Conservation (phyloP, 371 early-diverging fungal species). For the Rhizomucor pusillus region DNA sequence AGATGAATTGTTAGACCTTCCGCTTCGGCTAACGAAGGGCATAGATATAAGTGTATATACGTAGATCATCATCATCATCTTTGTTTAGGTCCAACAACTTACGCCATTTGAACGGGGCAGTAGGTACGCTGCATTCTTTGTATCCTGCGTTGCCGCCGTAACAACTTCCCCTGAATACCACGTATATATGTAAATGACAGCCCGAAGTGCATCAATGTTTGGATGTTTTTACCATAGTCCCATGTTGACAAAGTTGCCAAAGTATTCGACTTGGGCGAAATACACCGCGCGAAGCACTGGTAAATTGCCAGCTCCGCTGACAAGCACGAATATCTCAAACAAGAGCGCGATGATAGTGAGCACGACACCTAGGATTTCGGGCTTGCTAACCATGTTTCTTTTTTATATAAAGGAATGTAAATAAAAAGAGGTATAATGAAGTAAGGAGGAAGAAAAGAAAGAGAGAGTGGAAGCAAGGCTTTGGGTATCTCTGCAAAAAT, state of each 20-base stretch:
- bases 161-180: constrained; percentile 17
- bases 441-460: neutral
- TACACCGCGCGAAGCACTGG: constrained; percentile 21
- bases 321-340: constrained; percentile 23
- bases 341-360: constrained; percentile 14
- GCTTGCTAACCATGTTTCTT: constrained; percentile 3
- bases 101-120: constrained; percentile 27
- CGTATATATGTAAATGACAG: neutral
- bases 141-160: constrained; percentile 5
- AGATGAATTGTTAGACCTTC: constrained; percentile 8
- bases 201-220: neutral
- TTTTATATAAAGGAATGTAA: constrained; percentile 1
- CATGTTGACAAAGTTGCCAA: constrained; percentile 10
- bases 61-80: too few relatives aligned
- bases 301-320: constrained; percentile 20
- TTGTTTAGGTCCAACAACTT: constrained; percentile 8
- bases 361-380: constrained; percentile 8
- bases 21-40: constrained; percentile 15
- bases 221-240: constrained; percentile 21
- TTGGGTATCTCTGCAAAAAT: neutral
- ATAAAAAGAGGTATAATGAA: neutral
- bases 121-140: constrained; percentile 20
- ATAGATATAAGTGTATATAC: constrained; percentile 3
- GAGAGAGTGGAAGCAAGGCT: neutral
- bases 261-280: constrained; percentile 11